Percentiles rank a stretch among this genome's conserved stretches.
Conservation (phyloP, 805 yeast genomes). For the Wilhelminamyces savonicus region DNA sequence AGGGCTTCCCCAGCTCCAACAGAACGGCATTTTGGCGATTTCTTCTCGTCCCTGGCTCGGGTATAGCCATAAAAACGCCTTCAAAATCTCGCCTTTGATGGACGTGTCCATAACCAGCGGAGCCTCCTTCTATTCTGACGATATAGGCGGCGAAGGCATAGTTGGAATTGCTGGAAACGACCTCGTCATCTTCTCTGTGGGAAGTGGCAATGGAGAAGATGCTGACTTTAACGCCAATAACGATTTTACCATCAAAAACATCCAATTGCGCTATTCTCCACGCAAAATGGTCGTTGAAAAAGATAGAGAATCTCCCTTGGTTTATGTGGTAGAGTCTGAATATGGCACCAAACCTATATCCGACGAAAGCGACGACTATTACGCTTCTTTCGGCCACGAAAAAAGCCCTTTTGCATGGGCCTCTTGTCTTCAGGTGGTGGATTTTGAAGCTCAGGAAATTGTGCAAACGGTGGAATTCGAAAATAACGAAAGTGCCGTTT, state of each 20-base stretch:
- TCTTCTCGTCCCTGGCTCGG: conserved; percentile 56
- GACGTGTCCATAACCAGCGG: conserved; percentile 40
- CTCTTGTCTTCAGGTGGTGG: conserved; percentile 48
- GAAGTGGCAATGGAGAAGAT: conserved; percentile 24
- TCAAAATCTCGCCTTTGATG: conserved; percentile 43
- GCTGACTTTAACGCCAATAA: conserved; percentile 17
- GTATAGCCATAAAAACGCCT: conserved; percentile 26
- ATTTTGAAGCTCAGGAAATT: conserved; percentile 25
- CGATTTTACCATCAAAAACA: conserved; percentile 21
- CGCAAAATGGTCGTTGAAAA: conserved; percentile 28
- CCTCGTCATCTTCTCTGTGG: conserved; percentile 52
- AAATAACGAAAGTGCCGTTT: conserved; percentile 36
- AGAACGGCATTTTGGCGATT: conserved; percentile 39
- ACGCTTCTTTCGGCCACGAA: conserved; percentile 42
- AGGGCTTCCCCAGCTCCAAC: conserved; percentile 8
- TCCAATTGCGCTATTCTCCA: conserved; percentile 48
- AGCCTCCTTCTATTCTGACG: conserved; percentile 56
- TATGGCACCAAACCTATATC: conserved; percentile 24
- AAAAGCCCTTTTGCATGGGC: conserved; percentile 32
- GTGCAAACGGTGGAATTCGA: conserved; percentile 40
- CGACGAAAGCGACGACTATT: conserved; percentile 25
- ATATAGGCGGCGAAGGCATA: conserved; percentile 51
- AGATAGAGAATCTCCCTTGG: conserved; percentile 12
- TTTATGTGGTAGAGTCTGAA: conserved; percentile 45
- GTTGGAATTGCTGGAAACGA: conserved; percentile 53